Percentiles rank a stretch among this genome's conserved stretches.
phyloP scores from a whole-genome alignment of 2,329 filamentous ascomycete species.

The Mariannaea sp. region DNA sequence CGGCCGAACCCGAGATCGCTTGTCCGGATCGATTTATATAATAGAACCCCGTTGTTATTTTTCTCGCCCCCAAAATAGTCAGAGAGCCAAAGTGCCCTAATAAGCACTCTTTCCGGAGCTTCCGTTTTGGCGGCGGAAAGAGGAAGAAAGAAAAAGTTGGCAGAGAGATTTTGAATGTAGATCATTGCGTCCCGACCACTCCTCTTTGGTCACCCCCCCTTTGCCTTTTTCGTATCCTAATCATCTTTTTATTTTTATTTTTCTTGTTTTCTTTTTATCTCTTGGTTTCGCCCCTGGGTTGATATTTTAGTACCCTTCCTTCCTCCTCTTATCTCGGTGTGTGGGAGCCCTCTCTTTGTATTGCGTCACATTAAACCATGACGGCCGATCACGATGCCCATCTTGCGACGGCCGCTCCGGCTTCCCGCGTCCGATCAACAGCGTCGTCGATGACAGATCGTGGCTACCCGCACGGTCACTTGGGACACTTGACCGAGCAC shows the following conservation, averaged over 20 bases:
- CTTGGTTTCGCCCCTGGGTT: too few species aligned
- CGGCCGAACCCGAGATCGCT: too few species aligned
- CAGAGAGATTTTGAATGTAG: background rate
- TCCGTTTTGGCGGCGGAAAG: background rate
- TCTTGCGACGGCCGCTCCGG: conserved; percentile 33
- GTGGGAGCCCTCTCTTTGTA: too few species aligned
- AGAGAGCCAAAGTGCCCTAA: too few species aligned
- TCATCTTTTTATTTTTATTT: background rate
- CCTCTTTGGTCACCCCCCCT: background rate
- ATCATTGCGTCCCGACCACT: conserved; percentile 1
- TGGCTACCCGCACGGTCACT: conserved; percentile 76
- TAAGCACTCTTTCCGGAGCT: conserved; percentile 2
- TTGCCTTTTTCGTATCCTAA: background rate
- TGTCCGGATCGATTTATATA: too few species aligned
- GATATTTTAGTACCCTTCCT: too few species aligned
- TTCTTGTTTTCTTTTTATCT: too few species aligned
- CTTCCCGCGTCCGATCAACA: conserved; percentile 38
- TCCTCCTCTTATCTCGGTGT: too few species aligned
- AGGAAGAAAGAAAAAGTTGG: background rate
- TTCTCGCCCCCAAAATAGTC: too few species aligned
- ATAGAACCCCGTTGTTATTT: too few species aligned
- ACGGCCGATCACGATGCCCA: conserved; percentile 31
- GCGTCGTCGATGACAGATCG: conserved; percentile 43
- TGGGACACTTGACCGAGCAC: conserved; percentile 72
- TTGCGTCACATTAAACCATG: conserved; percentile 26